Evolutionary conservation across 108 stramenopile species (phyloP).

Genomic region (Schizochytrium sp.): DNA sequence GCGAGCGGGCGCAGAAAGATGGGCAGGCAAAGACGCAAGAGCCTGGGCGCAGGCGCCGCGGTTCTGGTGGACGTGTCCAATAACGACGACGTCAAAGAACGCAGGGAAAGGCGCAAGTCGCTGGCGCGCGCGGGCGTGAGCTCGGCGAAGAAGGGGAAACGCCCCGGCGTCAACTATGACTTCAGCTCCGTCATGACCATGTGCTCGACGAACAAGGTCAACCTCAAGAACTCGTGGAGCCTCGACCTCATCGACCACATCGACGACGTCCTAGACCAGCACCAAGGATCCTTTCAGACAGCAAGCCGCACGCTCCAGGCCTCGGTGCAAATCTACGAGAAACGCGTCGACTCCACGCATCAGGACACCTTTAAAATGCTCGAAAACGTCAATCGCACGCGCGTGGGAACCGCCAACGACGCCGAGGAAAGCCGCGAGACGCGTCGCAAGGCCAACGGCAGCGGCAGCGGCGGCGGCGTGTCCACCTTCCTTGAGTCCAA

Average conservation of each 20-base stretch:
- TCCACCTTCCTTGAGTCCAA: slow-evolving; percentile 21
- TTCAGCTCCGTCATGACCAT: slow-evolving; percentile 63
- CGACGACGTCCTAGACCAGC: slow-evolving; percentile 45
- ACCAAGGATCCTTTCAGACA: slow-evolving; percentile 62
- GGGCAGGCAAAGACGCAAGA: neutral
- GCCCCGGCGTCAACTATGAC: neutral
- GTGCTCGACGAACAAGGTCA: slow-evolving; percentile 91
- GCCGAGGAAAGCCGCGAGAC: slow-evolving; percentile 59
- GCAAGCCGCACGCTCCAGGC: slow-evolving; percentile 94
- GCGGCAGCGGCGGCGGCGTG: neutral
- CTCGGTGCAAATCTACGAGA: slow-evolving; percentile 89
- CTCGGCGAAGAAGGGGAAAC: neutral
- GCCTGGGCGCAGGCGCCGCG: neutral
- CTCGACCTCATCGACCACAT: slow-evolving; percentile 92
- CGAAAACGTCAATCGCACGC: slow-evolving; percentile 79
- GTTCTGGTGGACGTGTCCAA: neutral
- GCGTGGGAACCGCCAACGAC: slow-evolving; percentile 46
- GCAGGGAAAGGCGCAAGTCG: neutral
- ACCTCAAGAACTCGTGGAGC: slow-evolving; percentile 83
- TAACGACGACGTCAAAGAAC: neutral
- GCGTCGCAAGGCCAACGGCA: neutral
- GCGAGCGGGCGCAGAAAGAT: neutral
- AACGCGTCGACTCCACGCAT: slow-evolving; percentile 92
- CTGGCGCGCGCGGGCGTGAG: neutral
- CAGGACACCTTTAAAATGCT: slow-evolving; percentile 80